A percentile compares a stretch with the other conserved stretches of the same genome.
These are phyloP conservation scores for Kazachstania viticola DNA, from an alignment of 805 yeast species.

Conservation along the genomic window DNA sequence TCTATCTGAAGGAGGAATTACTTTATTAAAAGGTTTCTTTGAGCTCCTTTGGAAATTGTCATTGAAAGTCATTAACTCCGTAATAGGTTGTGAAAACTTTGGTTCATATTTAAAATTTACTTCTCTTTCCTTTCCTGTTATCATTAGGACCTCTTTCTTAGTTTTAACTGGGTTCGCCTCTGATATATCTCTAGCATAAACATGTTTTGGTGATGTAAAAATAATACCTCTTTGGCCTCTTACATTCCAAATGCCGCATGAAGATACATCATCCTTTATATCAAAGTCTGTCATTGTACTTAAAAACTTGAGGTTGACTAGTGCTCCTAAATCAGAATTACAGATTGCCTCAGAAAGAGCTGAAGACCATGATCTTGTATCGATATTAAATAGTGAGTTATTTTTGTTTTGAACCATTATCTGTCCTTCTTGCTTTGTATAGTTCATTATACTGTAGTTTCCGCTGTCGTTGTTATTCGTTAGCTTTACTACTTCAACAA, in stretches of 20 bases:
- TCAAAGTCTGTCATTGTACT: constrained; percentile 5
- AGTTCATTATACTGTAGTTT: background rate
- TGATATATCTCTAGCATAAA: background rate
- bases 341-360: constrained; percentile 9
- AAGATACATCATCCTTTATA: background rate
- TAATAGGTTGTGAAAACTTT: constrained; percentile 13
- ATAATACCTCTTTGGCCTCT: constrained; percentile 4
- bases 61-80: constrained; percentile 12
- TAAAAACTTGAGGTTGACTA: constrained; percentile 6
- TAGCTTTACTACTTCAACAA: constrained; percentile 12
- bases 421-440: background rate
- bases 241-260: constrained; percentile 5
- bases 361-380: constrained; percentile 15
- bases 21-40: constrained; percentile 8
- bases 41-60: constrained; percentile 8
- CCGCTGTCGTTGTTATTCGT: no score
- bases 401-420: background rate
- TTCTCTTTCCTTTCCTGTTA: background rate
- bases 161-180: background rate
- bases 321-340: constrained; percentile 9
- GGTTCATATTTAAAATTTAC: constrained; percentile 3
- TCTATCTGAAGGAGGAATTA: constrained; percentile 15
- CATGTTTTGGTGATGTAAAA: background rate
- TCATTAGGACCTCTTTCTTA: background rate
- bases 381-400: background rate